phyloP scores from a whole-genome alignment of 163 green algal species.

The Scenedesmus sp. region DNA sequence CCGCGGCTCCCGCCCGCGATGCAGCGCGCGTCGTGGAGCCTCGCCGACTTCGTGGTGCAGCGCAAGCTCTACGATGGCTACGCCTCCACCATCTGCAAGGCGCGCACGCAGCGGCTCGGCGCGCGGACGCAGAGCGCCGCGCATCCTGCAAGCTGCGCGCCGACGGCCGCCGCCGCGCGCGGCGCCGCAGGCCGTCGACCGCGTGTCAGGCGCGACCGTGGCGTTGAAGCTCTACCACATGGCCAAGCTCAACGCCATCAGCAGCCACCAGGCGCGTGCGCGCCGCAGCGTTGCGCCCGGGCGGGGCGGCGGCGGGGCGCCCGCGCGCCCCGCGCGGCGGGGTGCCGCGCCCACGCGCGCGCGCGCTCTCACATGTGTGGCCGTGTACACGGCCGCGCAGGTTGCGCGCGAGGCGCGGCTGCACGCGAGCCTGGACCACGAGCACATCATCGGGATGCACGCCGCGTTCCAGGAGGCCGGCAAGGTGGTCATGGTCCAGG shows the following conservation, averaged over 20 bases:
- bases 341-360: too few relatives aligned
- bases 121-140: neutral
- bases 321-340: too few relatives aligned
- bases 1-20: slow-evolving; percentile 1
- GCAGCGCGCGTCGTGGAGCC: slow-evolving; percentile 53
- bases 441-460: slow-evolving; percentile 81
- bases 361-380: too few relatives aligned
- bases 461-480: slow-evolving; percentile 75
- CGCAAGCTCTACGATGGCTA: slow-evolving; percentile 87
- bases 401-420: slow-evolving; percentile 82
- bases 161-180: neutral
- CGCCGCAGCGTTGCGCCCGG: too few relatives aligned
- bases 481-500: slow-evolving; percentile 63
- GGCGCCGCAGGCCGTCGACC: slow-evolving; percentile 44
- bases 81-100: slow-evolving; percentile 74
- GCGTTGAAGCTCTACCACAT: slow-evolving; percentile 85
- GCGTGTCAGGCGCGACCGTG: slow-evolving; percentile 49
- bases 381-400: slow-evolving; percentile 55
- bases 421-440: slow-evolving; percentile 74
- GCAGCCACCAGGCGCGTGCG: slow-evolving; percentile 76
- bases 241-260: slow-evolving; percentile 65
- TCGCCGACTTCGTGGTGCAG: slow-evolving; percentile 77
- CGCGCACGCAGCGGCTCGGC: neutral
- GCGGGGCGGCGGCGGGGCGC: too few relatives aligned
- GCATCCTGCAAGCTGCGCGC: neutral